Base-by-base conservation (phyloP, 169 alveolate species). In the Cyclospora cayetanensis region DNA sequence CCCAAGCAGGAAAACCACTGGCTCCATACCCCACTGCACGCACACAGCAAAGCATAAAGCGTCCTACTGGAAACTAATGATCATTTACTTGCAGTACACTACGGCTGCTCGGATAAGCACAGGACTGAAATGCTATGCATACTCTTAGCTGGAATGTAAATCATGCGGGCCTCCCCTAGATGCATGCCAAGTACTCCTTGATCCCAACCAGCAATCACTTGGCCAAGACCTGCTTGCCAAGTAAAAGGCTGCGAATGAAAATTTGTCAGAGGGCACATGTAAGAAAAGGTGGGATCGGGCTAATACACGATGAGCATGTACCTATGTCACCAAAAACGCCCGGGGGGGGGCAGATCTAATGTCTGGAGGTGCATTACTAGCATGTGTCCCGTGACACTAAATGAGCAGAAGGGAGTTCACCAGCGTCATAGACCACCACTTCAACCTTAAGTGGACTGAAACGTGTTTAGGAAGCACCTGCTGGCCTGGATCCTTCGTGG, bases 101-200 rank as follows among this genome's bases (percentile, higher is more conserved):
- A 46, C n/a, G 15, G 60, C n/a, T 7, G 31, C 55, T 25, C 46
- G 0, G 27, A 18, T 2, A 12, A 4, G 31, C 9, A 25, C 66
- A 35, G 41, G 42, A 43, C 68, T 76, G 52, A 9, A 9, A 2
- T 0, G 66, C 18, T 29, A 25, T 1, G n/a, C 92, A 3, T 70
- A 86, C 92, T 68, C 66, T 80, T 87, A 4, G 94, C 84, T 3
- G 95, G 95, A 37, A 91, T 91, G 60, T 46, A 68, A 4, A 94
- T 86, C 74, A 89, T 92, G 70, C 94, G 90, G 4, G 92, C 89
- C 65, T 94, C 95, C 53, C 94, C 87, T 35, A 91, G 92, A 37
- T 76, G 60, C 95, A 94, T 94, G 90, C 95, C 95, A 27, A 91
- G 90, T n/a, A 91, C 94, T 31, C 95, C 95, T 31, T 94, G 95